Conservation (phyloP, 139 green algal genomes). For the Chloropicon primus region DNA sequence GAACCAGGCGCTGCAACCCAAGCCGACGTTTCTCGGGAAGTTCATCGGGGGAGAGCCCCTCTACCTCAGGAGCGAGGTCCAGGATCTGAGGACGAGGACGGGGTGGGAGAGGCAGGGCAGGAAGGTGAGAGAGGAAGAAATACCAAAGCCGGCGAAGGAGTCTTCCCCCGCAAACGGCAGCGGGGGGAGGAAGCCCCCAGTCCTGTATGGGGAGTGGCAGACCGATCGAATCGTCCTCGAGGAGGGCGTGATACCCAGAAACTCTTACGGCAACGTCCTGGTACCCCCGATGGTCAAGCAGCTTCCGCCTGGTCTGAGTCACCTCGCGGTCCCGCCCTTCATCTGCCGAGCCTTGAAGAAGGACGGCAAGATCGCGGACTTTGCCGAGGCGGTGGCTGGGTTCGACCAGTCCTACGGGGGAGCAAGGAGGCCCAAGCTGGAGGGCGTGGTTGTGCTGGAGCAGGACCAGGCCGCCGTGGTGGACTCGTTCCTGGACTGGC, state of each 20-base stretch:
- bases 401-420: too few species aligned
- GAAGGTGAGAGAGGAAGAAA: background rate
- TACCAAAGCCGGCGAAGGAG: background rate
- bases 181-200: background rate
- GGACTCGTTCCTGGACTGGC: background rate
- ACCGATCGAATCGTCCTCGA: background rate
- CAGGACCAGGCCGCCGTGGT: background rate
- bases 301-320: background rate
- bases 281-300: background rate
- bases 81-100: background rate
- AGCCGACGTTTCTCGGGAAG: background rate
- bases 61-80: background rate
- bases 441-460: background rate
- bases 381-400: background rate
- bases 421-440: background rate
- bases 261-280: background rate
- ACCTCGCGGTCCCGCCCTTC: background rate
- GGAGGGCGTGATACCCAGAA: background rate
- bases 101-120: background rate
- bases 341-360: background rate
- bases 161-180: background rate
- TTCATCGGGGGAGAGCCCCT: background rate
- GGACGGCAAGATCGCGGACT: background rate
- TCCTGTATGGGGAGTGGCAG: background rate
- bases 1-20: background rate